Evolutionary conservation across 495 filamentous ascomycete species (phyloP).

Genomic region (Penicillium crystallinum): DNA sequence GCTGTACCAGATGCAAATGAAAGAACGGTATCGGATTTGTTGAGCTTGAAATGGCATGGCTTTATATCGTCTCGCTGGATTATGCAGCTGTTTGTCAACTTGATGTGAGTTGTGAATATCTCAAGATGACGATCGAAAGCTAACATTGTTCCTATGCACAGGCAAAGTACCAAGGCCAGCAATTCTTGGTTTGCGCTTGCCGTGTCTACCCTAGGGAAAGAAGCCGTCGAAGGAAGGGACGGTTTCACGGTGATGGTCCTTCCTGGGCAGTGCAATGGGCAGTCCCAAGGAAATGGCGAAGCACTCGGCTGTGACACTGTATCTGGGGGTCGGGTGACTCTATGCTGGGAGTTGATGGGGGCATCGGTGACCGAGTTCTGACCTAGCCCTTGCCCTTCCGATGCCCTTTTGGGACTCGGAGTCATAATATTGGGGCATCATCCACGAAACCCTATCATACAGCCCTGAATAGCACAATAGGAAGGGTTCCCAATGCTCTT

Average conservation of each 20-base stretch:
- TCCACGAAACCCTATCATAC: not conserved
- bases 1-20: conserved; percentile 48
- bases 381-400: not conserved
- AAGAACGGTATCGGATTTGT: conserved; percentile 18
- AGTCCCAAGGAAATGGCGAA: not conserved
- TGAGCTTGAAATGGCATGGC: conserved; percentile 46
- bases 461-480: not conserved
- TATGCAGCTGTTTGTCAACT: conserved; percentile 29
- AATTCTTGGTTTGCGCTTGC: conserved; percentile 39
- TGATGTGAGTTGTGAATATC: conserved; percentile 34
- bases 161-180: not conserved
- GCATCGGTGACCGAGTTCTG: conserved; percentile 1
- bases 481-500: no score
- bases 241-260: conserved; percentile 42
- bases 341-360: not conserved
- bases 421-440: not conserved
- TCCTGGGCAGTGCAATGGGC: not conserved
- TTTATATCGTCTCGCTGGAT: conserved; percentile 41
- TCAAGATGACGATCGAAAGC: not conserved
- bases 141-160: conserved; percentile 8
- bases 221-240: conserved; percentile 38
- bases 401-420: not conserved
- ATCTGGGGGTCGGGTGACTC: not conserved
- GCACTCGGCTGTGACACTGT: no score
- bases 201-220: conserved; percentile 30